Conservation (phyloP, 2,329 filamentous ascomycete genomes). For the Trichoderma guizhouense region DNA sequence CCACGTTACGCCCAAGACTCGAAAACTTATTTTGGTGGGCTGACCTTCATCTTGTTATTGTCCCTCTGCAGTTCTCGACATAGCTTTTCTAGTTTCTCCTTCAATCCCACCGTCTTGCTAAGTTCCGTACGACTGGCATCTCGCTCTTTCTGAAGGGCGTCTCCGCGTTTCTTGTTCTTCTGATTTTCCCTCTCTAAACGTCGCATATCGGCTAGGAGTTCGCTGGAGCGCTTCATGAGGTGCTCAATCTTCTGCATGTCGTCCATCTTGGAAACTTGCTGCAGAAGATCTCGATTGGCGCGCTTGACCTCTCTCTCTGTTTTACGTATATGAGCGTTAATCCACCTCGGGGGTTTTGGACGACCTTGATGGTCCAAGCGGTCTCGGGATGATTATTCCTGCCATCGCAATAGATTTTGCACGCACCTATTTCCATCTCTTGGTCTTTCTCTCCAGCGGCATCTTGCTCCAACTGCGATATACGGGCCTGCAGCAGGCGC, state of each 20-base stretch:
- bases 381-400: not conserved
- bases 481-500: constrained; percentile 86
- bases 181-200: constrained; percentile 88
- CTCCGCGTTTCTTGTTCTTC: constrained; percentile 93
- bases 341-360: not conserved
- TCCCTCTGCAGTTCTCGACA: constrained; percentile 92
- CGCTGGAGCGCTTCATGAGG: constrained; percentile 85
- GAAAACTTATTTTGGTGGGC: not conserved
- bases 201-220: constrained; percentile 92
- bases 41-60: constrained; percentile 96
- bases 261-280: constrained; percentile 86
- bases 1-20: not conserved
- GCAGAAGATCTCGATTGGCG: constrained; percentile 84
- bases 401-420: not conserved
- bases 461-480: constrained; percentile 92
- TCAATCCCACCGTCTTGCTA: constrained; percentile 84
- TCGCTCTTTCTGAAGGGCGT: constrained; percentile 94
- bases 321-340: not conserved
- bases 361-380: not conserved
- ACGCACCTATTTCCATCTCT: constrained; percentile 88
- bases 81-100: constrained; percentile 95
- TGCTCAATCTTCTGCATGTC: constrained; percentile 88
- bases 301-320: constrained; percentile 90
- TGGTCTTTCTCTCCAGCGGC: constrained; percentile 92
- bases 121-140: constrained; percentile 84